phyloP scores from a whole-genome alignment of 2,329 filamentous ascomycete genomes.

The Pestalotiopsis sp. region DNA sequence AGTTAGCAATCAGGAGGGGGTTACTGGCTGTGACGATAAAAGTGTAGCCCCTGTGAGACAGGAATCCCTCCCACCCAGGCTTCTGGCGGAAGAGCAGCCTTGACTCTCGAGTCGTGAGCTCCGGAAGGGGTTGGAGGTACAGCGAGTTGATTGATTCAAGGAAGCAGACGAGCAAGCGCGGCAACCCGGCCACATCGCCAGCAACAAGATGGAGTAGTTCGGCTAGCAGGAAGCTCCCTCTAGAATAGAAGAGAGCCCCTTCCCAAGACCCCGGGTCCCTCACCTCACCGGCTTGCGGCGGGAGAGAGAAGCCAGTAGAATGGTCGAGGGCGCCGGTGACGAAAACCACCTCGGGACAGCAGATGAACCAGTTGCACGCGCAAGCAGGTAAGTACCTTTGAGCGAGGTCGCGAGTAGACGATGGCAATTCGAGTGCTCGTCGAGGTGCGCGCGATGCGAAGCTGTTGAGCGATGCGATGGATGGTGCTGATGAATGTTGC shows the following conservation, averaged over 20 bases:
- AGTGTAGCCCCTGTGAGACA: background rate
- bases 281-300: no score
- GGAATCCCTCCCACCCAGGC: slow-evolving; percentile 13
- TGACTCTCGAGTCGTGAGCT: slow-evolving; percentile 6
- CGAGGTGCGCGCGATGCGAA: background rate
- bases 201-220: slow-evolving; percentile 4
- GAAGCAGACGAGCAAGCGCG: background rate
- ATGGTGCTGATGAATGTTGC: background rate
- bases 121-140: background rate
- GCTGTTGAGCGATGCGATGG: background rate
- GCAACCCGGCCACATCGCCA: slow-evolving; percentile 1
- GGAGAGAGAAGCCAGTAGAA: background rate
- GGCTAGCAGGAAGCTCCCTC: slow-evolving; percentile 3
- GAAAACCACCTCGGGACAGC: background rate
- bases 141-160: background rate
- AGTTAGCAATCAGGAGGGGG: background rate
- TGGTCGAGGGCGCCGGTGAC: background rate
- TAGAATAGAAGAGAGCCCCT: slow-evolving; percentile 4
- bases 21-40: background rate
- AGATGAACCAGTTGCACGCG: background rate
- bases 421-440: background rate
- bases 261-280: slow-evolving; percentile 6
- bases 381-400: background rate
- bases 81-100: slow-evolving; percentile 14
- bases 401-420: background rate